phyloP scores from a whole-genome alignment of 2,329 filamentous ascomycete genomes.

The Fusarium mundagurra region DNA sequence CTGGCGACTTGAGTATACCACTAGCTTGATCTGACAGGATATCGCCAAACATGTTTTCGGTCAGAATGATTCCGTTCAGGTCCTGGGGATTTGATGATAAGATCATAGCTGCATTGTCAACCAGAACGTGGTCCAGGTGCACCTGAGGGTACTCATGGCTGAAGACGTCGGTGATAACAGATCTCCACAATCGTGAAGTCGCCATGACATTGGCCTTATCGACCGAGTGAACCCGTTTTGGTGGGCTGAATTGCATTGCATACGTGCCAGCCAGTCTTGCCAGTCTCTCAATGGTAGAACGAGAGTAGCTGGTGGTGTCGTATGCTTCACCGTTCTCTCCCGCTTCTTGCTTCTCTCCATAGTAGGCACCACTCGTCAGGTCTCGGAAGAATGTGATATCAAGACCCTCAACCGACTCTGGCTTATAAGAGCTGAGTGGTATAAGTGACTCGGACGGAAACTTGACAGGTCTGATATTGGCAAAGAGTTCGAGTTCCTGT shows the following conservation, averaged over 20 bases:
- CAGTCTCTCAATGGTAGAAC: constrained; percentile 76
- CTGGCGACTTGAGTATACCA: constrained; percentile 21
- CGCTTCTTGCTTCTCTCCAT: constrained; percentile 65
- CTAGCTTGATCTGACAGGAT: constrained; percentile 40
- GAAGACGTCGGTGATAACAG: constrained; percentile 24
- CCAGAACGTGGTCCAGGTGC: constrained; percentile 29
- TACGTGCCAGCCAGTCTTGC: constrained; percentile 59
- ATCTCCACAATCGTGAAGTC: constrained; percentile 36
- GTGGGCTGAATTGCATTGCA: constrained; percentile 59
- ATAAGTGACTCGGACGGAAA: constrained; percentile 77
- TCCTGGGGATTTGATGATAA: constrained; percentile 25
- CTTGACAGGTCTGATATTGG: constrained; percentile 81
- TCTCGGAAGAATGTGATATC: constrained; percentile 84
- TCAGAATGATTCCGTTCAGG: constrained; percentile 40
- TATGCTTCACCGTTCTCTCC: constrained; percentile 61
- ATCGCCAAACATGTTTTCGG: constrained; percentile 42
- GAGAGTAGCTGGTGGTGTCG: constrained; percentile 71
- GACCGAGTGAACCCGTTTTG: constrained; percentile 54
- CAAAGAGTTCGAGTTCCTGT: constrained; percentile 63
- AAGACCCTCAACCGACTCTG: constrained; percentile 72
- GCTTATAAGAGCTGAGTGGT: constrained; percentile 74
- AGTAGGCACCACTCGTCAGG: constrained; percentile 81
- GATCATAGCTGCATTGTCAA: constrained; percentile 36
- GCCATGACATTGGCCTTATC: constrained; percentile 44
- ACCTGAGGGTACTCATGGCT: constrained; percentile 33